phyloP scores from a whole-genome alignment of 2,329 filamentous ascomycete species.

The Hypoxylon sp. region DNA sequence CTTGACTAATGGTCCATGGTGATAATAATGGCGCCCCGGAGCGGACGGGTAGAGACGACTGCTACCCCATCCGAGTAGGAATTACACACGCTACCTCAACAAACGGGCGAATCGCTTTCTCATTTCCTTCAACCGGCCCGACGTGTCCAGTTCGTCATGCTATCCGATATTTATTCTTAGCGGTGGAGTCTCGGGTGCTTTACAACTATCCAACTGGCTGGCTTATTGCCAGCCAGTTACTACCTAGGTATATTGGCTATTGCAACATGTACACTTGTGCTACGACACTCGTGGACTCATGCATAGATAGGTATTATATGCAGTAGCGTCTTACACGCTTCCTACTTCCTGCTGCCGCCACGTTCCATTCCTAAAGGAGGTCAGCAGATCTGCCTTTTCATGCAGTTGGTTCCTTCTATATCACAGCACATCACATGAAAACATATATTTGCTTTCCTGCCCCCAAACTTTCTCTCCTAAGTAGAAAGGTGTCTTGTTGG shows the following conservation, averaged over 20 bases:
- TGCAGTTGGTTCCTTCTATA: slow-evolving; percentile 46
- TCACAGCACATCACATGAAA: slow-evolving; percentile 40
- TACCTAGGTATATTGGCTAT: slow-evolving; percentile 6
- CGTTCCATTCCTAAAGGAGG: slow-evolving; percentile 35
- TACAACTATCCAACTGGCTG: slow-evolving; percentile 25
- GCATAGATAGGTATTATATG: slow-evolving; percentile 38
- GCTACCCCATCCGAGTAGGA: slow-evolving; percentile 33
- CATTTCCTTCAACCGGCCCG: slow-evolving; percentile 32
- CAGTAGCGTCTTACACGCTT: slow-evolving; percentile 31
- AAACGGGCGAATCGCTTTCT: slow-evolving; percentile 29
- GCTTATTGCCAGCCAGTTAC: background rate
- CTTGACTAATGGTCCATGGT: slow-evolving; percentile 16
- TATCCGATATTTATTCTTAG: slow-evolving; percentile 32
- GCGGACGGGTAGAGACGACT: slow-evolving; percentile 39
- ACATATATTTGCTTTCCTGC: slow-evolving; percentile 40
- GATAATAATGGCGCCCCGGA: slow-evolving; percentile 18
- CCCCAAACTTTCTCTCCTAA: slow-evolving; percentile 33
- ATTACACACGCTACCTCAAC: slow-evolving; percentile 21
- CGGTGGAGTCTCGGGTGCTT: slow-evolving; percentile 31
- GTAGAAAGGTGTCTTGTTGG: slow-evolving; percentile 27
- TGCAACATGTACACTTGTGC: slow-evolving; percentile 14
- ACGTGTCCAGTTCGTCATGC: slow-evolving; percentile 25
- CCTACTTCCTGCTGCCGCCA: slow-evolving; percentile 22
- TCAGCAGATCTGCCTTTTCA: slow-evolving; percentile 42
- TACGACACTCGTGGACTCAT: slow-evolving; percentile 26